Base-by-base conservation (phyloP, 371 early-diverging fungal genomes). In the Apophysomyces variabilis region DNA sequence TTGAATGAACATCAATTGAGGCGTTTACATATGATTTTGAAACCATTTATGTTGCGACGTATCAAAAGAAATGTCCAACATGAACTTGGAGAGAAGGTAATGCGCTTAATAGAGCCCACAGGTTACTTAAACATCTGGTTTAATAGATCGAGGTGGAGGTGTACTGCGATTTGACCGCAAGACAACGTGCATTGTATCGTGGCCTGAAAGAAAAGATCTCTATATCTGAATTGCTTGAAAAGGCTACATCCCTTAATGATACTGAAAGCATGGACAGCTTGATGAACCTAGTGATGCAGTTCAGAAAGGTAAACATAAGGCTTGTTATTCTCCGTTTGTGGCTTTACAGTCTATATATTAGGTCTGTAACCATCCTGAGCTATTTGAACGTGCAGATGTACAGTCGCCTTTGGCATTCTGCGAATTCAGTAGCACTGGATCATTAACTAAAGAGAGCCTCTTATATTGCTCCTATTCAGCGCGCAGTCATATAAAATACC, bases 11-110 rank as follows among this genome's bases (percentile, higher is more conserved):
- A 93, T 58, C 98, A 97, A 74, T 78, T 99, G 14, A 79, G 90
- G 57, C 91, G 97, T 43, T 80, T 99, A 41, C 97, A 98, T 66
- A 93, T 95, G 89, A 98, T 99, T 66, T 84, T 99, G 56, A 96
- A 97, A 70, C 99, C 99, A 12, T 99, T 99, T 82, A 99, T 99
- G 99, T 85, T 99, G 68, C 86, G 99, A 59, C 91, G 99, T 74
- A 90, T 96, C 71, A 99, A 99, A 82, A 88, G 90, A 39, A 97
- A 98, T 72, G 98, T 99, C 14, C 95, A 96, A 77, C 90, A 95
- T 73, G 97, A 97, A 80, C 83, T 98, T 26, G 96, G 95, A 56
- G 95, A 95, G 57, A 95, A 95, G 73, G 74, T 80, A 60, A 83
- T 76, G 35, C 54, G 35, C 3, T 9, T 1, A 45, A 7, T 21